Base-by-base conservation (phyloP, 257 asterid genomes). In the Scutellaria barbata region DNA sequence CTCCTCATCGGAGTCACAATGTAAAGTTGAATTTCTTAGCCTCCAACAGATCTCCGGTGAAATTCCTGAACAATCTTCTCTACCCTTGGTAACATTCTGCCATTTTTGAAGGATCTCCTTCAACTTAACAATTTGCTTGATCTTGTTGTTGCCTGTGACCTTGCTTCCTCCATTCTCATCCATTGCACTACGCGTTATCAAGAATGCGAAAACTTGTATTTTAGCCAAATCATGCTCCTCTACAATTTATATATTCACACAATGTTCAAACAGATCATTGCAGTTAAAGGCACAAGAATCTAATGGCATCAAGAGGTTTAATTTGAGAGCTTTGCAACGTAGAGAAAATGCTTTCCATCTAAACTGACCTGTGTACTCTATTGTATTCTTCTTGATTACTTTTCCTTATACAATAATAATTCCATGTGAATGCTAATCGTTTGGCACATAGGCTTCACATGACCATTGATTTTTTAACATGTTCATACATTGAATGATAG, bases 41-140 rank as follows among this genome's bases (percentile, higher is more conserved):
- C 87, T 84, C 75, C 77, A 73, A 30, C 80, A 78, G 18, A 84
- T 76, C 62, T 78, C 78, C 0, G 89, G 89, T 0, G 89, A 68
- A n/a, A 84, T 82, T 48, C 85, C 86, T 52, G 70, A 84, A 17
- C 70, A 40, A 5, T 8, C 42, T 13, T 60, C 71, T 6, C 60
- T 41, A 16, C 73, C 62, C 76, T 81, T 88, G 0, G 95, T 80
- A 0, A 55, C 90, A 11, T 69, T 73, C 71, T 90, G 96, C 98
- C 98, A 92, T 70, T 78, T 92, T 2, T 90, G 82, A 14, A 92
- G 79, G 56, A 88, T 63, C 46, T 78, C 92, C 68, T 90, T 92
- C 2, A 90, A 80, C 74, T 76, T 85, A 10, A 87, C 93, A 8
- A 92, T 88, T 43, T 92, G 95, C 43, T 84, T 65, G 62, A 86